Percentiles rank a stretch among this genome's conserved stretches.
phyloP scores from a whole-genome alignment of 2,329 filamentous ascomycete species.

The Microcyclospora pomicola region DNA sequence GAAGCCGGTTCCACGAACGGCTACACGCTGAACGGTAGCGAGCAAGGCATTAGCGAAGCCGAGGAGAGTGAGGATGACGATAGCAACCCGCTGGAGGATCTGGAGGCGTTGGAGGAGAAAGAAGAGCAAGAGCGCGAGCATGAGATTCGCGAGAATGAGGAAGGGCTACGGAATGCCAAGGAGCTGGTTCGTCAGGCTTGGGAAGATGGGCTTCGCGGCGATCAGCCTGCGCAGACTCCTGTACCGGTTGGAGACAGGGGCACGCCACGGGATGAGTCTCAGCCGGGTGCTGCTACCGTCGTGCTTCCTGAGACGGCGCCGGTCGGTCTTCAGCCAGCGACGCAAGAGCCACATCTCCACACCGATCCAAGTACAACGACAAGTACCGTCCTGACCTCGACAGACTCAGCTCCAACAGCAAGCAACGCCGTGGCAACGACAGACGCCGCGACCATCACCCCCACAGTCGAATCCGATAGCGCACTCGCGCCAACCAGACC shows the following conservation, averaged over 20 bases:
- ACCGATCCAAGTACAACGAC: too few relatives aligned
- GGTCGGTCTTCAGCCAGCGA: too few relatives aligned
- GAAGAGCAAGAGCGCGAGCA: slow-evolving; percentile 18
- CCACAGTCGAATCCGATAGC: neutral
- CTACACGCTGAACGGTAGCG: slow-evolving; percentile 11
- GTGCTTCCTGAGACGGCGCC: too few relatives aligned
- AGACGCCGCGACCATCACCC: neutral
- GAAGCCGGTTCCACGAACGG: slow-evolving; percentile 7
- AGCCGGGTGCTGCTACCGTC: too few relatives aligned
- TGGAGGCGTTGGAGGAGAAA: slow-evolving; percentile 21
- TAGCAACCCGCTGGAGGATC: slow-evolving; percentile 22
- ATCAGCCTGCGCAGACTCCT: too few relatives aligned
- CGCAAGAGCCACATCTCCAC: too few relatives aligned
- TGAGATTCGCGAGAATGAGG: slow-evolving; percentile 12
- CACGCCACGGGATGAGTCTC: too few relatives aligned
- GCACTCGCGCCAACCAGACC: neutral
- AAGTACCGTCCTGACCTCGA: too few relatives aligned
- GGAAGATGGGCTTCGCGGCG: slow-evolving; percentile 7
- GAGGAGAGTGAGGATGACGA: slow-evolving; percentile 22
- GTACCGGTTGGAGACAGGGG: too few relatives aligned
- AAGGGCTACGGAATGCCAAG: slow-evolving; percentile 18
- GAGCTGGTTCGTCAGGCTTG: slow-evolving; percentile 19
- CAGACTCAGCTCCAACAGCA: too few relatives aligned
- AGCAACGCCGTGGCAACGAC: slow-evolving; percentile 2
- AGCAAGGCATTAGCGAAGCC: slow-evolving; percentile 5